These are phyloP conservation scores for Crithidia brevicula DNA, from an alignment of 208 protist species.

Conservation along the genomic window DNA sequence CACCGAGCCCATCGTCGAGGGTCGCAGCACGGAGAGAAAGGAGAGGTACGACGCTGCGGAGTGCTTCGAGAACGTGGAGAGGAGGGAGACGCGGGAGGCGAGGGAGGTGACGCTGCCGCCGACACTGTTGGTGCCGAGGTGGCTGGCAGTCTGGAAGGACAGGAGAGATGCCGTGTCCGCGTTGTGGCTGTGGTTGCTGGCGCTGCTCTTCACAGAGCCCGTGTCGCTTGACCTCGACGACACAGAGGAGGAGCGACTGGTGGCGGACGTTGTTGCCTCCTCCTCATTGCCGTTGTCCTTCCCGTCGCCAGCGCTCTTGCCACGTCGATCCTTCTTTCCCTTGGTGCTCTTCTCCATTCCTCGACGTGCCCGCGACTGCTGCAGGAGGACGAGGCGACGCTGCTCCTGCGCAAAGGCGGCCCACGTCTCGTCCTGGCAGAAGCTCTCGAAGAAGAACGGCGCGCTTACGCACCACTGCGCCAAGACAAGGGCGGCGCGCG, in stretches of 20 bases:
- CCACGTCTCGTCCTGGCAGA: conserved; percentile 80
- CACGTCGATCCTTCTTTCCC: conserved; percentile 14
- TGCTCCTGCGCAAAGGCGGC: conserved; percentile 82
- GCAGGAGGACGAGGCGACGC: conserved; percentile 64
- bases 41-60: conserved; percentile 76
- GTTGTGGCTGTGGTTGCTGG: background rate
- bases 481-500: conserved; percentile 30
- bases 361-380: conserved; percentile 51
- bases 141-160: conserved; percentile 23
- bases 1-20: conserved; percentile 24
- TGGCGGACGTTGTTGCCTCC: background rate
- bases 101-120: conserved; percentile 48
- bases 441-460: conserved; percentile 80
- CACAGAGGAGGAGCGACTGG: conserved; percentile 6
- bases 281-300: background rate
- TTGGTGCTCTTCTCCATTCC: conserved; percentile 19
- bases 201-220: background rate
- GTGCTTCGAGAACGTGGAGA: conserved; percentile 77
- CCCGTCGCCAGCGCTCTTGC: background rate
- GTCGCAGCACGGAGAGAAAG: conserved; percentile 83
- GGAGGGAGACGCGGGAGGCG: conserved; percentile 73
- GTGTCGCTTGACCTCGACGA: conserved; percentile 18
- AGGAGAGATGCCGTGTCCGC: conserved; percentile 24
- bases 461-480: conserved; percentile 72
- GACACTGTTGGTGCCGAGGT: conserved; percentile 12